Percentiles rank a stretch among this genome's conserved stretches.
Conservation (phyloP, 2,329 filamentous ascomycete species). For the Fusarium sp. region DNA sequence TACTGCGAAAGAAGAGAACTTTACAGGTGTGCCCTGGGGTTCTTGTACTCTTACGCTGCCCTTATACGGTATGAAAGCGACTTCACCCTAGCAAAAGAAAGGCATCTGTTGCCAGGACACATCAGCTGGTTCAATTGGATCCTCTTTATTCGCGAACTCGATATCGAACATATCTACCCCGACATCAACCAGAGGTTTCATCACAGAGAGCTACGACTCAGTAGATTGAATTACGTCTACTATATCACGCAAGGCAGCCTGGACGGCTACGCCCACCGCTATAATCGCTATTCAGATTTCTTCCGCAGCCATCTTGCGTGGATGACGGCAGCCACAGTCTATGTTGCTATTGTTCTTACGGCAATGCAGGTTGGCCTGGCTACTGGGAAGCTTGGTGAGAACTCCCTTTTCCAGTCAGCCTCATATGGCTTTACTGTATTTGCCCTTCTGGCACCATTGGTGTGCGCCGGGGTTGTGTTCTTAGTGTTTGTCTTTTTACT, state of each 20-base stretch:
- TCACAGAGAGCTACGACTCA: neutral
- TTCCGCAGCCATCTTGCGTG: neutral
- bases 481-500: neutral
- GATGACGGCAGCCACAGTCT: neutral
- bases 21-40: neutral
- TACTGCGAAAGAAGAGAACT: neutral
- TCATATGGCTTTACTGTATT: conserved; percentile 2
- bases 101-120: neutral
- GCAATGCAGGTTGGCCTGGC: conserved; percentile 4
- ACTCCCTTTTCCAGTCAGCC: neutral
- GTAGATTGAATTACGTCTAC: neutral
- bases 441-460: neutral
- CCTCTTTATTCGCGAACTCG: neutral
- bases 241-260: neutral
- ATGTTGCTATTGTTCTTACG: neutral
- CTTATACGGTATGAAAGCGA: neutral
- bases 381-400: neutral
- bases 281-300: neutral
- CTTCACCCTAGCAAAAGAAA: neutral
- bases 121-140: neutral
- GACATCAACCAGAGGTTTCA: neutral
- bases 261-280: rapidly evolving
- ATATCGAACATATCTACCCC: neutral
- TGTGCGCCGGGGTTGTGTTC: neutral
- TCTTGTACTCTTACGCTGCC: neutral